A percentile compares a stretch with the other conserved stretches of the same genome.
Evolutionary conservation across 345 rosid genomes (phyloP).

Genomic region (Rhodomyrtus tomentosa): DNA sequence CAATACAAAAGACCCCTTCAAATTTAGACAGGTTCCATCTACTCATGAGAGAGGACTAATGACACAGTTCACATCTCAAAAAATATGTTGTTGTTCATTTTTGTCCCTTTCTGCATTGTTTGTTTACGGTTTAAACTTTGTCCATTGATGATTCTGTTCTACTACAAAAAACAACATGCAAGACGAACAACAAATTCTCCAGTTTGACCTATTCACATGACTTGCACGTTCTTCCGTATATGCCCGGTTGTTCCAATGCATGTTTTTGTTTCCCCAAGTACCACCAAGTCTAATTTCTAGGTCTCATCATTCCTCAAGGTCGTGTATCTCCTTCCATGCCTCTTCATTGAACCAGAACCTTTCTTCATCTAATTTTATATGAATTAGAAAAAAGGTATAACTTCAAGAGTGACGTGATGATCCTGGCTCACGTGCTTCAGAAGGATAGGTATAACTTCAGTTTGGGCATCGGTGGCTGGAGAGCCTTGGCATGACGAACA

Average conservation of each 20-base stretch:
- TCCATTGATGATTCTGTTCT: neutral
- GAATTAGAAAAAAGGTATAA: neutral
- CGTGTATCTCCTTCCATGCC: neutral
- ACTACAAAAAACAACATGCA: neutral
- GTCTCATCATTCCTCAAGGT: neutral
- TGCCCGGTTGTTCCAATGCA: neutral
- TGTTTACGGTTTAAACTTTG: neutral
- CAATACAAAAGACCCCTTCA: neutral
- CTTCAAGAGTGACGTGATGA: neutral
- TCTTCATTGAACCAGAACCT: neutral
- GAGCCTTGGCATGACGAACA: too few relatives aligned
- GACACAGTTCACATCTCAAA: neutral
- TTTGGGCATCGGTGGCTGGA: neutral
- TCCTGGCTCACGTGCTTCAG: neutral
- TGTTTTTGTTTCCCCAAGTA: too few relatives aligned
- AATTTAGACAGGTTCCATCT: neutral
- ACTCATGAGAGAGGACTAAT: neutral
- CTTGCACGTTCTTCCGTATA: neutral
- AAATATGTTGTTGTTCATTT: neutral
- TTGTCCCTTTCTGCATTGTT: neutral
- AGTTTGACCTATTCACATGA: too few relatives aligned
- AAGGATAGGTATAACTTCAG: neutral
- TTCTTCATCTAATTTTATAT: neutral
- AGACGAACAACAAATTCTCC: too few relatives aligned
- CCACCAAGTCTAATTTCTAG: too few relatives aligned